Conservation (phyloP, 2,329 filamentous ascomycete species). For the Scedosporium aurantiacum region DNA sequence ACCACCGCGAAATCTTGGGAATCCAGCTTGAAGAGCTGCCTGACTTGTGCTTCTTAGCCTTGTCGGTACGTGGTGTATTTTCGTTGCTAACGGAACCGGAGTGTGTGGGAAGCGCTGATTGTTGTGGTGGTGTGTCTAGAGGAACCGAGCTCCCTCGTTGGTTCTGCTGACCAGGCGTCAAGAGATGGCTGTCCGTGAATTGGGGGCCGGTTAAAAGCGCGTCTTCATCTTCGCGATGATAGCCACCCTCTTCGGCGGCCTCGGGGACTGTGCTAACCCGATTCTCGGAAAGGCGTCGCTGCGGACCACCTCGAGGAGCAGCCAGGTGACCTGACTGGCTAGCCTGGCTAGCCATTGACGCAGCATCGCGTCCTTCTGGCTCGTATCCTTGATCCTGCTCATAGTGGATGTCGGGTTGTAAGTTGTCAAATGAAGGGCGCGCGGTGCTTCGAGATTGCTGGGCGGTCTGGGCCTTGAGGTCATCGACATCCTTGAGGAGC, state of each 20-base stretch:
- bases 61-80: constrained; percentile 64
- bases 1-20: constrained; percentile 94
- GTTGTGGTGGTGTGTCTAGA: constrained; percentile 47
- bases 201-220: constrained; percentile 33
- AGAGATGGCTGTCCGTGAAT: constrained; percentile 48
- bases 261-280: constrained; percentile 86
- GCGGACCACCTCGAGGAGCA: constrained; percentile 30
- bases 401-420: constrained; percentile 57
- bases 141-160: constrained; percentile 39
- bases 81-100: constrained; percentile 52
- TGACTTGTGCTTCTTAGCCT: constrained; percentile 80
- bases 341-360: constrained; percentile 42
- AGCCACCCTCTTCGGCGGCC: constrained; percentile 56
- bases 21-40: constrained; percentile 68
- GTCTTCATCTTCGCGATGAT: constrained; percentile 7
- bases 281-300: constrained; percentile 57
- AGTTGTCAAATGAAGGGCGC: constrained; percentile 55
- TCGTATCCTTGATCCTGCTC: constrained; percentile 70
- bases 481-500: constrained; percentile 83
- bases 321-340: constrained; percentile 70
- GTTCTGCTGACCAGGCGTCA: constrained; percentile 46
- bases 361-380: constrained; percentile 12
- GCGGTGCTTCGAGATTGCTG: constrained; percentile 36
- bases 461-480: constrained; percentile 53
- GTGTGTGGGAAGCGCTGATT: constrained; percentile 29